Evolutionary conservation across 345 rosid genomes (phyloP), one percentile per base, ranked within the genome.

Genomic region (Durio zibethinus): DNA sequence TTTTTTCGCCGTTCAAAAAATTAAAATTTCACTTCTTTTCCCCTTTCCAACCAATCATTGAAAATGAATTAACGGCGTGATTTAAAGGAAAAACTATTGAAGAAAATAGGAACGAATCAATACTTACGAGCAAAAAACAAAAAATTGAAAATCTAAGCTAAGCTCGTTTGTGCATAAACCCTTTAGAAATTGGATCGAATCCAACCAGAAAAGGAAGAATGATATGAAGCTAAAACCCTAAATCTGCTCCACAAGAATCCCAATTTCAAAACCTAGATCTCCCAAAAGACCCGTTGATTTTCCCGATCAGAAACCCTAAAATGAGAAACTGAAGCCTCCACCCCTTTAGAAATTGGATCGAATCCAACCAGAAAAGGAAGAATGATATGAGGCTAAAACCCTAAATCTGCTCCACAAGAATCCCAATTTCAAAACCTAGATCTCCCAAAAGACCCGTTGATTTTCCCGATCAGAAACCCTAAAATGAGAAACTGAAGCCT

Each of bases 81-180:
- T 31, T 35, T 33, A 65, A 27, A 50, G 27, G 29, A 8, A 47
- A 11, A 69, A 68, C 16, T 15, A 21, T 21, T 18, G 38, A 27
- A 60, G 43, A 18, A 74, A 54, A 31, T 27, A 16, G 15, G 38
- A 57, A 75, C 61, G 31, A 47, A 43, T 75, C 43, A 45, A 29
- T 62, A 75, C 71, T 75, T 62, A 47, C 78, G 21, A 75, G 11
- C 31, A 4, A 23, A 59, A 25, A 70, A n/a, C n/a, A n/a, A 73
- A 9, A 33, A 12, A 15, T 4, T 1, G 0, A 23, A 71, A 71
- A 29, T 16, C 60, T 71, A 62, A 12, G 9, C 40, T 62, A 75
- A 45, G 78, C 71, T 75, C 59, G 43, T 75, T 67, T 4, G 47
- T 62, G 60, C 40, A 59, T 38, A 60, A 15, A 25, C 20, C 27